Conservation (phyloP, 1,284 basidiomycete species). For the Athelia psychrophila region DNA sequence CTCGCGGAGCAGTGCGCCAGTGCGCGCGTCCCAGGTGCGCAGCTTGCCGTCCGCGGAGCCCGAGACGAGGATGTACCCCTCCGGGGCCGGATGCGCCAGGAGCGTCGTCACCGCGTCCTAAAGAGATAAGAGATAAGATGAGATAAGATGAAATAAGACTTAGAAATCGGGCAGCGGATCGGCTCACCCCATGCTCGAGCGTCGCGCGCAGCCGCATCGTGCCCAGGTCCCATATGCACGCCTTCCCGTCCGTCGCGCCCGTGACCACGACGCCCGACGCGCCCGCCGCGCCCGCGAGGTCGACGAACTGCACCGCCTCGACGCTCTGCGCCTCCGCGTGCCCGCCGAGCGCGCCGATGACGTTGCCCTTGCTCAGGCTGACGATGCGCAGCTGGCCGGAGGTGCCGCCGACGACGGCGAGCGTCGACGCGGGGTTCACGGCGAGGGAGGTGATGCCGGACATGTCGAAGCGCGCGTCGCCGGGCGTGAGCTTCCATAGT, state of each 20-base stretch:
- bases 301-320: slow-evolving; percentile 86
- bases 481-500: slow-evolving; percentile 74
- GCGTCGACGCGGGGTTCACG: slow-evolving; percentile 79
- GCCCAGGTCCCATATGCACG: slow-evolving; percentile 90
- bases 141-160: slow-evolving; percentile 14
- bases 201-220: slow-evolving; percentile 82
- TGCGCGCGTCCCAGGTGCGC: slow-evolving; percentile 92
- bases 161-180: too few species aligned
- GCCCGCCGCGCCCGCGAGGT: slow-evolving; percentile 57
- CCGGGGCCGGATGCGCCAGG: slow-evolving; percentile 69
- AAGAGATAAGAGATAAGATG: slow-evolving; percentile 14
- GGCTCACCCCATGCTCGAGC: slow-evolving; percentile 75
- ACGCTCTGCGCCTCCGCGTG: slow-evolving; percentile 90
- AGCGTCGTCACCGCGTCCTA: slow-evolving; percentile 89
- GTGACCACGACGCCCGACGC: slow-evolving; percentile 78
- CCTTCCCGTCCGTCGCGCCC: slow-evolving; percentile 92
- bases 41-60: slow-evolving; percentile 85
- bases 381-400: slow-evolving; percentile 84
- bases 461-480: slow-evolving; percentile 75
- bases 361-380: slow-evolving; percentile 83
- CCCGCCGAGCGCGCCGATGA: slow-evolving; percentile 78
- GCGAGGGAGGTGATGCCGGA: slow-evolving; percentile 86
- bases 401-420: slow-evolving; percentile 87
- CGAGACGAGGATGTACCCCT: slow-evolving; percentile 75
- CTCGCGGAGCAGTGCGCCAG: slow-evolving; percentile 73